Conservation (phyloP, 352 stramenopile species). For the Thalassiosira livingstoniorum region DNA sequence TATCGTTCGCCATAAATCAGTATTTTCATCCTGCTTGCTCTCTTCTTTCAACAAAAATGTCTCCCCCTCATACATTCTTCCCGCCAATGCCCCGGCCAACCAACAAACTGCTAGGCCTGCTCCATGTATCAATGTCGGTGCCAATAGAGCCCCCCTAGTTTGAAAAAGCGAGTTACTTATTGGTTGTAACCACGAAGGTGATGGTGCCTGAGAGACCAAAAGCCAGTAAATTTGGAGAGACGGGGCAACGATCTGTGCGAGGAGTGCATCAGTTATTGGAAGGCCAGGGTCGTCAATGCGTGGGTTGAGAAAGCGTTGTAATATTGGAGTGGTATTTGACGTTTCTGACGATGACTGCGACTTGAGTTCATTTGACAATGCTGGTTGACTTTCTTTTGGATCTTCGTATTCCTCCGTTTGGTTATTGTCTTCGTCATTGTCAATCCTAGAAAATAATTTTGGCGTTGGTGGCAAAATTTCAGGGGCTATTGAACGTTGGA, state of each 20-base stretch:
- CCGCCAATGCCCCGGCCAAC: constrained; percentile 72
- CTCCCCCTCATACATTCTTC: constrained; percentile 69
- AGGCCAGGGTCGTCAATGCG: constrained; percentile 76
- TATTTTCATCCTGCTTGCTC: constrained; percentile 10
- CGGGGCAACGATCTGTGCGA: constrained; percentile 78
- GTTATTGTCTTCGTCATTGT: too few species aligned
- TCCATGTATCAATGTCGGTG: constrained; percentile 81
- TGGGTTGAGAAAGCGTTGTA: constrained; percentile 70
- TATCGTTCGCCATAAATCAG: too few species aligned
- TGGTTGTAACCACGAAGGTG: constrained; percentile 71
- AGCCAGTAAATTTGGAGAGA: constrained; percentile 79
- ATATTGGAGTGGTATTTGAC: constrained; percentile 20
- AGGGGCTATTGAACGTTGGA: too few species aligned
- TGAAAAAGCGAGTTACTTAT: constrained; percentile 50
- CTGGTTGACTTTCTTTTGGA: too few species aligned
- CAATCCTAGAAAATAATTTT: too few species aligned
- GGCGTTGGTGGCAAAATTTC: too few species aligned
- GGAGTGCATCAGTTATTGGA: constrained; percentile 67
- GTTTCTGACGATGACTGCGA: too few species aligned
- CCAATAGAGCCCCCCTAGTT: constrained; percentile 67
- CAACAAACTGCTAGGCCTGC: constrained; percentile 79
- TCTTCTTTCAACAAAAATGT: constrained; percentile 50
- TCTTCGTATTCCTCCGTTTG: too few species aligned
- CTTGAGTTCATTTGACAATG: too few species aligned
- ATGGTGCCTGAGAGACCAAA: constrained; percentile 55